These are phyloP conservation scores for Vicia villosa DNA, from an alignment of 306 rosid genomes.

Conservation along the genomic window DNA sequence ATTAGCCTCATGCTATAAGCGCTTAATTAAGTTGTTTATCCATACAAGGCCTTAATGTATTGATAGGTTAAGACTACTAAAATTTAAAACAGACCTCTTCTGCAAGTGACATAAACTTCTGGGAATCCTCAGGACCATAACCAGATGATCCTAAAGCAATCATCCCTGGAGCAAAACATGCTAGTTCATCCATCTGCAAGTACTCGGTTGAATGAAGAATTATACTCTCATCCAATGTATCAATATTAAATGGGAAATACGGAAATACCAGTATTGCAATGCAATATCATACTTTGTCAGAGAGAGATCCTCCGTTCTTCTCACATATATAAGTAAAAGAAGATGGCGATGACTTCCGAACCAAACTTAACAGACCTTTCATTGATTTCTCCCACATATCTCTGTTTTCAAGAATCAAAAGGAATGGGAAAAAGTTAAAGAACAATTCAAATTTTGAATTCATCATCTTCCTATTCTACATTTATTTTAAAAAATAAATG, in stretches of 20 bases:
- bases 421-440: conserved; percentile 17
- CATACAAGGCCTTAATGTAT: background rate
- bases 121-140: conserved; percentile 73
- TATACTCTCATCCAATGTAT: conserved; percentile 13
- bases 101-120: conserved; percentile 76
- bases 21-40: background rate
- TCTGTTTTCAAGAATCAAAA: conserved; percentile 57
- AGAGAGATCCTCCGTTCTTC: conserved; percentile 80
- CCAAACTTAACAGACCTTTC: conserved; percentile 78
- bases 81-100: conserved; percentile 71
- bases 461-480: conserved; percentile 7
- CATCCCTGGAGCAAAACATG: conserved; percentile 99
- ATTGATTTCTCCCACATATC: conserved; percentile 99
- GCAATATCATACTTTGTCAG: conserved; percentile 66
- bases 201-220: conserved; percentile 32
- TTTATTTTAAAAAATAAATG: conserved; percentile 23
- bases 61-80: conserved; percentile 12
- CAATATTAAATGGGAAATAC: conserved; percentile 15
- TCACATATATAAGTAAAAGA: conserved; percentile 93
- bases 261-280: conserved; percentile 21
- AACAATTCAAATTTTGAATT: conserved; percentile 9
- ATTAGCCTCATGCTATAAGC: background rate
- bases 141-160: conserved; percentile 92
- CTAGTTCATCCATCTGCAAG: conserved; percentile 98
- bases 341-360: conserved; percentile 84